Evolutionary conservation across 1,139 yeast genomes (phyloP).

Genomic region (Sugiyamaella castrensis): DNA sequence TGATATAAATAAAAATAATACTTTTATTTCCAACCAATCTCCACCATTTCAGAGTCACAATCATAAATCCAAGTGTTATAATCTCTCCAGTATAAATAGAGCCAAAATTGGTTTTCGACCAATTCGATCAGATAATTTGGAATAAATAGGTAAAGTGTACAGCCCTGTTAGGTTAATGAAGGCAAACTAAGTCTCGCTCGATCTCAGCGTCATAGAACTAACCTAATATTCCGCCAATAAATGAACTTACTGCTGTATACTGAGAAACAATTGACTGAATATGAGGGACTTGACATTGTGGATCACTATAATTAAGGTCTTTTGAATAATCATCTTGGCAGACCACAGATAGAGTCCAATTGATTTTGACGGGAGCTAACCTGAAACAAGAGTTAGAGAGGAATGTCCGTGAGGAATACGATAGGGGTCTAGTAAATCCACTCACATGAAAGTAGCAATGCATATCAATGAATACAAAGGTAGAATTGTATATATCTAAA

Average conservation of each 20-base stretch:
- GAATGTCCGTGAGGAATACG: neutral
- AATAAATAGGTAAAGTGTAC: conserved; percentile 21
- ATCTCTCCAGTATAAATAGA: conserved; percentile 19
- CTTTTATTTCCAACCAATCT: conserved; percentile 12
- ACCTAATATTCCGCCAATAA: conserved; percentile 21
- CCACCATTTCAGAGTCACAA: conserved; percentile 13
- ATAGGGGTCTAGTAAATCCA: neutral
- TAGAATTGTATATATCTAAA: conserved; percentile 18
- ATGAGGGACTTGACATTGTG: conserved; percentile 20
- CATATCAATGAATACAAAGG: conserved; percentile 21
- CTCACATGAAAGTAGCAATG: conserved; percentile 20
- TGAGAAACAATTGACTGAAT: conserved; percentile 22
- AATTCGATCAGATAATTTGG: conserved; percentile 21
- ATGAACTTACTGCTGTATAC: conserved; percentile 22
- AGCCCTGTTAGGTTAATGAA: conserved; percentile 16
- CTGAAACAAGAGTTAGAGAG: neutral
- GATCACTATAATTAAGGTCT: conserved; percentile 19
- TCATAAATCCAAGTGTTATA: conserved; percentile 15
- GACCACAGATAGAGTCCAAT: conserved; percentile 25
- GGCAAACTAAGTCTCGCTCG: neutral
- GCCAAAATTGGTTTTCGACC: conserved; percentile 22
- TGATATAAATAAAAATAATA: conserved; percentile 17
- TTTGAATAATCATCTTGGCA: conserved; percentile 17
- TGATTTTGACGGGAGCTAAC: conserved; percentile 22
- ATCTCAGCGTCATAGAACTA: too few relatives aligned